phyloP scores from a whole-genome alignment of 2,329 filamentous ascomycete genomes.

The Ophiocordyceps polyrhachis-furcata region DNA sequence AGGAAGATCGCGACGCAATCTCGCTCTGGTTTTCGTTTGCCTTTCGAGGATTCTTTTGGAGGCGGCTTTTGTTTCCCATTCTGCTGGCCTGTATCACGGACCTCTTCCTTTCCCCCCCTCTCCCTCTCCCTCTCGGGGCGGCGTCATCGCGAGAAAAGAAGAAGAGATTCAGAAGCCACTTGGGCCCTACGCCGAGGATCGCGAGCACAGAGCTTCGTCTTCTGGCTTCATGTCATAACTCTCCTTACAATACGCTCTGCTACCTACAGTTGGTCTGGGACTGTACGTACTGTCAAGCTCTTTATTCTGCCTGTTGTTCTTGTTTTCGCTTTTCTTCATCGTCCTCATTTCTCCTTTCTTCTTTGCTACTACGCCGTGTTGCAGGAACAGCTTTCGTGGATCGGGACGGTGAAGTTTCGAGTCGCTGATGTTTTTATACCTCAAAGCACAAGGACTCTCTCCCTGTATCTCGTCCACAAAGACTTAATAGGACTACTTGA shows the following conservation, averaged over 20 bases:
- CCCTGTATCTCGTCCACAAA: slow-evolving; percentile 3
- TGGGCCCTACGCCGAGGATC: slow-evolving; percentile 9
- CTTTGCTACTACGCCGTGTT: not conserved
- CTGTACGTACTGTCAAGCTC: slow-evolving; percentile 37
- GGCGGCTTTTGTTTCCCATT: not conserved
- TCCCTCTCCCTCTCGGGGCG: not conserved
- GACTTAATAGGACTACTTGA: slow-evolving; percentile 4
- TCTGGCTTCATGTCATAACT: slow-evolving; percentile 11
- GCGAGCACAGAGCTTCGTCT: slow-evolving; percentile 49
- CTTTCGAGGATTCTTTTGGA: not conserved
- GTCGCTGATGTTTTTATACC: slow-evolving; percentile 2
- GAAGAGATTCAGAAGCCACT: not conserved
- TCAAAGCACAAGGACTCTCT: slow-evolving; percentile 2
- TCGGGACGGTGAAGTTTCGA: slow-evolving; percentile 5
- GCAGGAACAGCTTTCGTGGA: not conserved
- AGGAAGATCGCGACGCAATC: no score
- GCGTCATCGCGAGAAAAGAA: slow-evolving; percentile 2
- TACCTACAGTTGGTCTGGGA: slow-evolving; percentile 11
- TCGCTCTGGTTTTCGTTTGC: no score
- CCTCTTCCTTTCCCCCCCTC: not conserved
- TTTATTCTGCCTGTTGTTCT: slow-evolving; percentile 7
- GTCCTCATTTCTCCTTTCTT: not conserved
- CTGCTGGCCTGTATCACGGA: not conserved
- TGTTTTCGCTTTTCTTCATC: slow-evolving; percentile 3
- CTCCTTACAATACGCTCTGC: slow-evolving; percentile 1